These are phyloP conservation scores for Gamsiella multidivaricata DNA, from an alignment of 192 early-diverging fungal species.

Conservation along the genomic window DNA sequence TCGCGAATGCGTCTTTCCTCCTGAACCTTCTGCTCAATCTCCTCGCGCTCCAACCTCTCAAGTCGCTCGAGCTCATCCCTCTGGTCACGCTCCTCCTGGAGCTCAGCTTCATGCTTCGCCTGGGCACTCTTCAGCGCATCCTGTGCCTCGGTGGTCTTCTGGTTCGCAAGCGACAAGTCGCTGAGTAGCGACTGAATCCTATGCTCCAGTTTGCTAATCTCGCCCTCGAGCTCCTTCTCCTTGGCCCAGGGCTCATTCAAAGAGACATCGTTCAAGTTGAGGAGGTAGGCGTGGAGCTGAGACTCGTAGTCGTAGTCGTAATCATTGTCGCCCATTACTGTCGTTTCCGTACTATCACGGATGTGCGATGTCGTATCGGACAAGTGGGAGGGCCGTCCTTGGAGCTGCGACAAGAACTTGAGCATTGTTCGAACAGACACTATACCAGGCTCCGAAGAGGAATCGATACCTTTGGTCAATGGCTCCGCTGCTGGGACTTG, in stretches of 20 bases:
- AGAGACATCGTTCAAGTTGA: constrained; percentile 28
- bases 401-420: constrained; percentile 51
- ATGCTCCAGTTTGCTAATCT: constrained; percentile 32
- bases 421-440: constrained; percentile 47
- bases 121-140: constrained; percentile 13
- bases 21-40: constrained; percentile 14
- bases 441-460: constrained; percentile 10
- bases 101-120: constrained; percentile 15
- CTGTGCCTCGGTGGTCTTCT: constrained; percentile 23
- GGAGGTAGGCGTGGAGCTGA: constrained; percentile 34
- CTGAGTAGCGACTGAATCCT: constrained; percentile 36
- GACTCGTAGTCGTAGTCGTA: constrained; percentile 5
- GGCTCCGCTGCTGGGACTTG: not conserved
- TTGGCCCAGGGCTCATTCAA: constrained; percentile 47
- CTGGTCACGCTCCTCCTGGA: constrained; percentile 44
- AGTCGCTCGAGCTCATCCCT: constrained; percentile 32
- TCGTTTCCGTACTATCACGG: constrained; percentile 34
- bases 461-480: constrained; percentile 3
- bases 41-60: constrained; percentile 35
- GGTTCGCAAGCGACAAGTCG: constrained; percentile 23
- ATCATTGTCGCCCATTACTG: constrained; percentile 13
- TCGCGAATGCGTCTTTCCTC: constrained; percentile 17
- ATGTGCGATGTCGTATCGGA: constrained; percentile 6
- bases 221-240: constrained; percentile 44
- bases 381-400: constrained; percentile 13